Base-by-base conservation (phyloP, 1,139 yeast species). In the Zygosaccharomyces sapae region DNA sequence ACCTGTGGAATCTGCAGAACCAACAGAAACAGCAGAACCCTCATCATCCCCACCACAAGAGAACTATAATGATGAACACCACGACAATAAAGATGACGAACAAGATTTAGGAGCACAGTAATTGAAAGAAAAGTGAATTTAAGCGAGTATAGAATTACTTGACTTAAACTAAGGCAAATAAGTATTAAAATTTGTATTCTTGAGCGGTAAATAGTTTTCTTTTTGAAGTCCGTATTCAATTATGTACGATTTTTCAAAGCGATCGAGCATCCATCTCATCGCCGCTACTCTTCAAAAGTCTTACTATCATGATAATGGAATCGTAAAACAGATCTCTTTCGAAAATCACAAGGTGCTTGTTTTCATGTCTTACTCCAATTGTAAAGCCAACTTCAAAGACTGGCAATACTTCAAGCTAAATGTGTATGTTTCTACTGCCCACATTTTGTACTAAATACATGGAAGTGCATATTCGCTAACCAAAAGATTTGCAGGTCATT, bases 351-450 rank as follows among this genome's bases (percentile, higher is more conserved):
- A n/a, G n/a, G 20, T 5, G 19, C 38, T 8, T 9, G 12, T 8
- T 20, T n/a, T 20, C 24, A 40, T 40, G 43, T 8, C 33, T 12
- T 7, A 31, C 10, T 24, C 31, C 20, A 4, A 16, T 2, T 33
- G 41, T 10, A 39, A 30, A 20, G 43, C 38, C 20, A 35, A 38
- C 5, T 47, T 33, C 36, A 53, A 47, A 39, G 63, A 60, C 22
- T 64, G 67, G 67, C 43, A 43, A 12, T 59, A 53, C 40, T 61
- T 50, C 41, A 56, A 60, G 33, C 41, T 63, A 10, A 38, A 48
- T 42, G 47, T 62, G 65, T 57, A 56, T 45, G 63, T 53, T 27
- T 16, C 7, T 6, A 19, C 25, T 10, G n/a, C 12, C 20, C 7
- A 8, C 9, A 27, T 27, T 27, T 13, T 19, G 5, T 18, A 9